These are phyloP conservation scores for Aspergillus bertholletiae DNA, from an alignment of 495 filamentous ascomycete genomes.

Conservation along the genomic window DNA sequence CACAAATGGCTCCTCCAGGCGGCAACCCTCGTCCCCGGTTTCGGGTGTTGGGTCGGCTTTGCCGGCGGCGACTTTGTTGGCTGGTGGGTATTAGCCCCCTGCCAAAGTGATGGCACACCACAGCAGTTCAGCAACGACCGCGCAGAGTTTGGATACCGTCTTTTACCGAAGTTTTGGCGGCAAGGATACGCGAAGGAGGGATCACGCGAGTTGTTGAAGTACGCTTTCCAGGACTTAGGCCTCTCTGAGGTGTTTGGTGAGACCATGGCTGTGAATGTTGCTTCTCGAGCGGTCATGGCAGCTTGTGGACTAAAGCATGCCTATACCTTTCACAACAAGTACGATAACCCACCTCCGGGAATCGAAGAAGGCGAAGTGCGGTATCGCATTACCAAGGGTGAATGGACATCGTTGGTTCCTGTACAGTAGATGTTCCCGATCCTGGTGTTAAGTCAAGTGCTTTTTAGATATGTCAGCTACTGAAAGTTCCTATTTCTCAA, in stretches of 20 bases:
- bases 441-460: neutral
- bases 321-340: constrained; percentile 14
- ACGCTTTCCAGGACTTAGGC: constrained; percentile 13
- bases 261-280: constrained; percentile 16
- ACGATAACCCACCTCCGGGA: constrained; percentile 11
- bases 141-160: constrained; percentile 12
- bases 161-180: constrained; percentile 12
- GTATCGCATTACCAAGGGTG: constrained; percentile 11
- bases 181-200: constrained; percentile 17
- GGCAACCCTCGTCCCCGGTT: constrained; percentile 6
- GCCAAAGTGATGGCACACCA: constrained; percentile 1
- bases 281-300: constrained; percentile 6
- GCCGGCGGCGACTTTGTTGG: constrained; percentile 12
- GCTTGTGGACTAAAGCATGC: constrained; percentile 13
- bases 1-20: constrained; percentile 11
- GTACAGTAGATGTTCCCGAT: neutral
- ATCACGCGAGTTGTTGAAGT: constrained; percentile 5
- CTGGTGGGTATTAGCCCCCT: constrained; percentile 16
- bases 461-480: neutral
- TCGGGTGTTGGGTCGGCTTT: constrained; percentile 14
- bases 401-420: constrained; percentile 1
- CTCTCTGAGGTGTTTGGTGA: constrained; percentile 14
- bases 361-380: constrained; percentile 19
- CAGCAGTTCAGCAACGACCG: constrained; percentile 7
- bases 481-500: neutral